Evolutionary conservation across 768 basidiomycete species (phyloP).

Genomic region (Suillus subluteus): DNA sequence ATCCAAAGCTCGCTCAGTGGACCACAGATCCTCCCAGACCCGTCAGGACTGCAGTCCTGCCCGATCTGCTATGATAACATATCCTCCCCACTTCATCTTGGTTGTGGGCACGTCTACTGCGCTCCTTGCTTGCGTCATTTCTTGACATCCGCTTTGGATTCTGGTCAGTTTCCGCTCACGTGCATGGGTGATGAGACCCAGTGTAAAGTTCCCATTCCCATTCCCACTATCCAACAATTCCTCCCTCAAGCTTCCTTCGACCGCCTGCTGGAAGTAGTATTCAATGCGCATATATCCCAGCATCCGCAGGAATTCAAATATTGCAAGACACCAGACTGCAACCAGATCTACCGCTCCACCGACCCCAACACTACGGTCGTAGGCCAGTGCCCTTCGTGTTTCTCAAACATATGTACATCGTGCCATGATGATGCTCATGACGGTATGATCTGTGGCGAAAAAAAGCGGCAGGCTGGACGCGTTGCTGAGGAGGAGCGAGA

Average conservation of each 20-base stretch:
- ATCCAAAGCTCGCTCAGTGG: constrained; percentile 45
- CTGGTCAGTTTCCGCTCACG: constrained; percentile 62
- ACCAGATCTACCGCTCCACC: constrained; percentile 66
- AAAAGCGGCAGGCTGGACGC: constrained; percentile 28
- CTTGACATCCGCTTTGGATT: constrained; percentile 56
- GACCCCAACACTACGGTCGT: constrained; percentile 37
- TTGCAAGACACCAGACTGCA: constrained; percentile 81
- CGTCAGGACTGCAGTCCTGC: constrained; percentile 35
- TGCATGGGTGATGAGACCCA: constrained; percentile 69
- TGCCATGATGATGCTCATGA: constrained; percentile 69
- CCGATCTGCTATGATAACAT: constrained; percentile 56
- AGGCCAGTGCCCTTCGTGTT: constrained; percentile 71
- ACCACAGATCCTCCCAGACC: background rate
- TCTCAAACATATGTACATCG: constrained; percentile 62
- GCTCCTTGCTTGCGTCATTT: constrained; percentile 60
- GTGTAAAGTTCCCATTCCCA: constrained; percentile 58
- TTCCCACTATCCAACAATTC: constrained; percentile 52
- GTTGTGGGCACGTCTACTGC: constrained; percentile 73
- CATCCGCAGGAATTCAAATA: constrained; percentile 64
- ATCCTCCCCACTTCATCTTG: constrained; percentile 49
- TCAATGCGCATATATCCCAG: constrained; percentile 57
- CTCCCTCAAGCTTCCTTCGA: constrained; percentile 58
- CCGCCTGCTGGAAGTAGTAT: constrained; percentile 56
- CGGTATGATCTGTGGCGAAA: constrained; percentile 59
- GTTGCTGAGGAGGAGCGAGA: constrained; percentile 55